Evolutionary conservation across 2,329 filamentous ascomycete genomes (phyloP), one percentile per base, ranked within the genome.

Genomic region (Trichophyton equinum): DNA sequence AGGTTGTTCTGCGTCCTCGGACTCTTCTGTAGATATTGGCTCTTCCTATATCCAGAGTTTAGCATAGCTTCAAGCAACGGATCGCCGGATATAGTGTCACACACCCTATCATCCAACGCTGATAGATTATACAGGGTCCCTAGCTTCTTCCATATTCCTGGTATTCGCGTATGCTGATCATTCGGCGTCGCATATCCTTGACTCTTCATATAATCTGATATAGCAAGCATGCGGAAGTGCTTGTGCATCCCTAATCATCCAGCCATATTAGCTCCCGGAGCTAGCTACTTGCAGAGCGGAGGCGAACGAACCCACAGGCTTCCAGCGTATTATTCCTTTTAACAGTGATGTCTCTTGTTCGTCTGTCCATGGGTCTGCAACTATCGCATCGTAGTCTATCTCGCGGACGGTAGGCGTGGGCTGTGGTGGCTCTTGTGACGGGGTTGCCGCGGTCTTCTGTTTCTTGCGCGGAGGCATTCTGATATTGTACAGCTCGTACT

Each of bases 281-380:
- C 20, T 18, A 38, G 30, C n/a, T 44, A 27, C 8, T 3, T 25
- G 15, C 18, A 18, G 15, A 53, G 27, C 18, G 53, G 33, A 61
- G 40, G 20, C 40, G 58, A 62, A 73, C 74, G 66, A 71, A 89
- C 91, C 92, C 46, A 92, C 92, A n/a, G 94, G 94, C 72, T 99
- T 99, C 87, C 89, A 96, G 70, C 86, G 83, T 65, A 97, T 91
- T 66, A 97, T 87, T 59, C 86, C 90, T 72, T 96, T 96, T 76
- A 96, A 90, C 0, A 99, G 80, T 46, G 90, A 91, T 0, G 89
- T 91, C 66, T 95, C 87, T 74, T 99, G 94, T 70, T 96, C 92
- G 69, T 96, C 91, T 3, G 91, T 96, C 94, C 94, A 99, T 27
- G 86, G 83, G 65, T 92, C 89, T 61, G 84, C 82, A 57, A 82